Evolutionary conservation across 2,329 filamentous ascomycete genomes (phyloP), one percentile per base, ranked within the genome.

Genomic region (Sporothrix pseudoabietina): DNA sequence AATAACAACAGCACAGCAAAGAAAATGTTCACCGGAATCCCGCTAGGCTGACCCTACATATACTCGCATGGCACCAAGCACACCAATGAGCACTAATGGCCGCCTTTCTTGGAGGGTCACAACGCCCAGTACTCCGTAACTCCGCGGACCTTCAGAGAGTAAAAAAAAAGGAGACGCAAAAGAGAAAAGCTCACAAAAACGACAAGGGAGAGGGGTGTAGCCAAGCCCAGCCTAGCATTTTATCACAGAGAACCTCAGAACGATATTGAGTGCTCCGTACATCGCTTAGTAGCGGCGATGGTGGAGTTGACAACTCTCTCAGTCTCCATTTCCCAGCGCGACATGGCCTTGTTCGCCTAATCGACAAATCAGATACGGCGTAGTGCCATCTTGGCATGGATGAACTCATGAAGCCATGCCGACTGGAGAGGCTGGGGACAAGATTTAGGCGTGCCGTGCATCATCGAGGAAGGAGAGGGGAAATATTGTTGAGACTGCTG

Each of bases 341-440:
- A 65, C 14, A 47, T 4, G 12, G 22, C 7, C 61, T 66, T 66
- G 65, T 68, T 68, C 44, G 65, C 65, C 26, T 68, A 52, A 52
- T 35, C 22, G 65, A 68, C 44, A 68, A 52, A 52, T 68, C 65
- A 52, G 44, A 68, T 47, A 66, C 12, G 65, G 65, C 9, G 41
- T 52, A 68, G 47, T 32, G 65, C 26, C 7, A 35, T 26, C 3
- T 68, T 26, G 65, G 47, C 47, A 68, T 68, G 65, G 65, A 52
- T 14, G 26, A 32, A 68, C 35, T 68, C 63, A 68, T 68, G 63
- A 47, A 30, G 41, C 63, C 63, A 65, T 65, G 59, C 59, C 59
- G 59, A 44, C 35, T 65, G 59, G 59, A 65, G 65, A 19, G 65
- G 26, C 52, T 35, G 19, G 52, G 52, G 4, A 9, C 10, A 22